Evolutionary conservation across 2,329 filamentous ascomycete genomes (phyloP), one percentile per base, ranked within the genome.

Genomic region (Truncatella angustata): DNA sequence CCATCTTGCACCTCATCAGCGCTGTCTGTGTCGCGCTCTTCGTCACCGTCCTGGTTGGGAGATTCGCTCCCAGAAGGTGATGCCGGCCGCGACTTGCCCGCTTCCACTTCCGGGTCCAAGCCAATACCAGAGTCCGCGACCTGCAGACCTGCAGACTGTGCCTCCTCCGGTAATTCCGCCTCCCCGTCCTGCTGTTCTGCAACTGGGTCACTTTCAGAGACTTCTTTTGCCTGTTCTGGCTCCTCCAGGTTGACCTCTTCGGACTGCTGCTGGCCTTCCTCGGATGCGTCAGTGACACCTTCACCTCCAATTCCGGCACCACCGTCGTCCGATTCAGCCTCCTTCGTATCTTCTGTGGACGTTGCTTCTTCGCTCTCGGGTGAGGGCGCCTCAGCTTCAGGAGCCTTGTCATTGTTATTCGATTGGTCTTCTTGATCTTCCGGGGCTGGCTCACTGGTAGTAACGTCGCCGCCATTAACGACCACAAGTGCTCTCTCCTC

Each of bases 361-460:
- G 14, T 32, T 32, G 28, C 28, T 9, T 7, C 28, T 24, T 6
- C 23, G 14, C 16, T 32, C 24, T 6, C 5, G 5, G 20, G 43
- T 5, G 26, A 24, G 23, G 20, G n/a, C 4, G 43, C 10, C 20
- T 21, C 40, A n/a, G 40, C 21, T n/a, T 52, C 51, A 36, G 35
- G 36, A 14, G 45, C 37, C 44, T 48, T 36, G 7, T 44, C 50
- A 43, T 34, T 48, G 28, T 49, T 48, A 52, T 34, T 32, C 24
- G 36, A 32, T 28, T 39, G 16, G 34, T 43, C 51, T 28, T 39
- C 30, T n/a, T 14, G 9, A 4, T 34, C 14, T 6, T 23, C 4
- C 16, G 43, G 24, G 28, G 7, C 23, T 32, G 43, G 24, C 43
- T n/a, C 20, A 46, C 3, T 46, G 28, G 30, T 21, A 30, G 44